Conservation (phyloP, 495 filamentous ascomycete genomes). For the Recurvomyces mirabilis region DNA sequence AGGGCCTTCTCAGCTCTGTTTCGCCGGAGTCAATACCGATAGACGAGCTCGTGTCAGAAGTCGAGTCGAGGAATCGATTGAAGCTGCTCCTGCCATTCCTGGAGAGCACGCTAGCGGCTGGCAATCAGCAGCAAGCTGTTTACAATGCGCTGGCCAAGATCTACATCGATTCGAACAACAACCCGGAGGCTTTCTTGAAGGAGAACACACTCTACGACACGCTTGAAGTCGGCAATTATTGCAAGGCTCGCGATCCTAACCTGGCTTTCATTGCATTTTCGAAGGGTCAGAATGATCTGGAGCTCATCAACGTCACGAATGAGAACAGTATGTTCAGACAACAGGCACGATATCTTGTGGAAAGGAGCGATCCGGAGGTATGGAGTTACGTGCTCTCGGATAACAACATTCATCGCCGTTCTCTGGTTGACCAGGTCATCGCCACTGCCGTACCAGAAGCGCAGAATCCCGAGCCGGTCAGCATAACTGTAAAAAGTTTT, state of each 20-base stretch:
- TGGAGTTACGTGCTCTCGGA: slow-evolving; percentile 91
- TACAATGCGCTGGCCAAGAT: slow-evolving; percentile 99
- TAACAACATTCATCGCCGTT: slow-evolving; percentile 88
- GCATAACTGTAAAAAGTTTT: slow-evolving; percentile 39
- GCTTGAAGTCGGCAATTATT: slow-evolving; percentile 90
- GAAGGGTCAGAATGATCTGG: slow-evolving; percentile 95
- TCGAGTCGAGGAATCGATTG: slow-evolving; percentile 87
- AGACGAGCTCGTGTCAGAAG: slow-evolving; percentile 88
- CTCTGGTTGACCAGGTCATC: slow-evolving; percentile 91
- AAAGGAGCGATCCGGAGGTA: slow-evolving; percentile 78
- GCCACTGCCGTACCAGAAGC: slow-evolving; percentile 67
- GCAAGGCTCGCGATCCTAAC: slow-evolving; percentile 96
- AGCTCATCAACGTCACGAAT: slow-evolving; percentile 90
- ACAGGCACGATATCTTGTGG: slow-evolving; percentile 89
- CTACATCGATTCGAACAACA: slow-evolving; percentile 98
- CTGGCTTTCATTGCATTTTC: slow-evolving; percentile 89
- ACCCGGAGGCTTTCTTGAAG: slow-evolving; percentile 95
- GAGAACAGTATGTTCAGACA: slow-evolving; percentile 98
- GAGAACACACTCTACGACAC: slow-evolving; percentile 98
- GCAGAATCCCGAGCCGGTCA: background rate
- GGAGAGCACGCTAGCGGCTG: slow-evolving; percentile 76
- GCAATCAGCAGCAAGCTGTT: slow-evolving; percentile 95
- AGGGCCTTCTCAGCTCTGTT: slow-evolving; percentile 79
- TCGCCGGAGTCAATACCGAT: slow-evolving; percentile 81
- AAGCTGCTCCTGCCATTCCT: slow-evolving; percentile 96